Conservation (phyloP, 768 basidiomycete species). For the Trametes coccinea region DNA sequence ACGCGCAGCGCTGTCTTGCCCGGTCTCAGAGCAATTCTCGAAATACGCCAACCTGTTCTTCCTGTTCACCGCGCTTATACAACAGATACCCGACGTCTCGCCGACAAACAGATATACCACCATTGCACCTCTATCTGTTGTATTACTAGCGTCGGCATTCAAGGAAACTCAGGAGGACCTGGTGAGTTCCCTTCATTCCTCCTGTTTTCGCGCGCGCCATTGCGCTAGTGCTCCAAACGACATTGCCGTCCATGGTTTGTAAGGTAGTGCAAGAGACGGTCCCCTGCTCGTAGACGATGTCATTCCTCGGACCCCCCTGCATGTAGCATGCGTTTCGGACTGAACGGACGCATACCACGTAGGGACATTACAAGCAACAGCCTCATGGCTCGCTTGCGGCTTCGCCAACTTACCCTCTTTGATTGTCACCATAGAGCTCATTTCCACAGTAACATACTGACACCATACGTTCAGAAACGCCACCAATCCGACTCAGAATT, state of each 20-base stretch:
- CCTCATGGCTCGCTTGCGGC: too few species aligned
- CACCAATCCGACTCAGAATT: constrained; percentile 93
- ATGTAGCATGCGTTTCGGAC: too few species aligned
- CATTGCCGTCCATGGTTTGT: too few species aligned
- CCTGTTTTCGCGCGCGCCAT: background rate
- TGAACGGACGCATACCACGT: too few species aligned
- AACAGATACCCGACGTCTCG: constrained; percentile 97
- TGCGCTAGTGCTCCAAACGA: too few species aligned
- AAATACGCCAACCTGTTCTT: constrained; percentile 99
- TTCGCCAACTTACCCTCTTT: too few species aligned
- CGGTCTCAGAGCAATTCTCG: constrained; percentile 84
- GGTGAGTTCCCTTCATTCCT: constrained; percentile 45
- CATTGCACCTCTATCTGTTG: constrained; percentile 84
- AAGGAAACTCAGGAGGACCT: constrained; percentile 96
- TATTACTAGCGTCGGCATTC: constrained; percentile 90
- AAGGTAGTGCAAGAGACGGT: too few species aligned
- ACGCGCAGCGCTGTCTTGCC: constrained; percentile 12
- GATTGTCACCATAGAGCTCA: too few species aligned
- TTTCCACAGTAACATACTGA: too few species aligned
- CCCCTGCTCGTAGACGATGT: too few species aligned
- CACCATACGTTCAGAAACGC: constrained; percentile 66
- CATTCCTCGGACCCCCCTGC: too few species aligned
- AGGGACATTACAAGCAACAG: too few species aligned
- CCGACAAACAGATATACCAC: constrained; percentile 96
- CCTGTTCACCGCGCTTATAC: constrained; percentile 94